These are phyloP conservation scores for Candida maltosa DNA, from an alignment of 805 yeast genomes.

Conservation along the genomic window DNA sequence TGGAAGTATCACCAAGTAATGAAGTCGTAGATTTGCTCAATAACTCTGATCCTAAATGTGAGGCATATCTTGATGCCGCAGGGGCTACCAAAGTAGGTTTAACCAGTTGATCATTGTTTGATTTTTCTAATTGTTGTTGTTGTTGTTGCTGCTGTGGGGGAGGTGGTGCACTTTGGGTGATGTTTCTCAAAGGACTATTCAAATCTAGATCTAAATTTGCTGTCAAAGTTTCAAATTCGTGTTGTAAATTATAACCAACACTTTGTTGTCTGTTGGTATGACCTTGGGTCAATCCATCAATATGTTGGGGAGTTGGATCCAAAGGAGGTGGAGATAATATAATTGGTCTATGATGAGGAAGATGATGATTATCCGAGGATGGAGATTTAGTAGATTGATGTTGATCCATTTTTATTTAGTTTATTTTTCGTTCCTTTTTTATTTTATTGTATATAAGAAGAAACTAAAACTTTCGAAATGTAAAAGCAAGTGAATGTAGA, in stretches of 20 bases:
- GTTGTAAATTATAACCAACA: constrained; percentile 45
- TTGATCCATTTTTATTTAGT: constrained; percentile 9
- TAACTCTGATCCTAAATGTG: constrained; percentile 3
- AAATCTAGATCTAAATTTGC: constrained; percentile 45
- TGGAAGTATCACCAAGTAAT: constrained; percentile 7
- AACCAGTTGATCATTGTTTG: not conserved
- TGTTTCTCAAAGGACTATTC: constrained; percentile 12
- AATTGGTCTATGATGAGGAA: constrained; percentile 35
- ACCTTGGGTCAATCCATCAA: not conserved
- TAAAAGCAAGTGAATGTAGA: no score
- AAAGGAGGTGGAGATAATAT: constrained; percentile 42
- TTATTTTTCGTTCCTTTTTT: no score
- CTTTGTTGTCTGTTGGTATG: constrained; percentile 35
- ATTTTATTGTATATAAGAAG: no score
- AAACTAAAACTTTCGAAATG: no score
- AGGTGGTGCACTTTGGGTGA: not conserved
- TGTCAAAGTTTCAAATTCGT: constrained; percentile 45
- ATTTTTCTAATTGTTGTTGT: not conserved
- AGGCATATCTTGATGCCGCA: constrained; percentile 8
- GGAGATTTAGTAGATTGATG: constrained; percentile 1
- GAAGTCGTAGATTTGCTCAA: constrained; percentile 5
- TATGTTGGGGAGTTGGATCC: constrained; percentile 16
- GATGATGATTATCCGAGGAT: constrained; percentile 4
- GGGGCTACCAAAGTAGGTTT: constrained; percentile 13
- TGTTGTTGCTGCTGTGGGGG: not conserved